These are phyloP conservation scores for Hypoxylon trugodes DNA, from an alignment of 495 filamentous ascomycete species.

Conservation along the genomic window DNA sequence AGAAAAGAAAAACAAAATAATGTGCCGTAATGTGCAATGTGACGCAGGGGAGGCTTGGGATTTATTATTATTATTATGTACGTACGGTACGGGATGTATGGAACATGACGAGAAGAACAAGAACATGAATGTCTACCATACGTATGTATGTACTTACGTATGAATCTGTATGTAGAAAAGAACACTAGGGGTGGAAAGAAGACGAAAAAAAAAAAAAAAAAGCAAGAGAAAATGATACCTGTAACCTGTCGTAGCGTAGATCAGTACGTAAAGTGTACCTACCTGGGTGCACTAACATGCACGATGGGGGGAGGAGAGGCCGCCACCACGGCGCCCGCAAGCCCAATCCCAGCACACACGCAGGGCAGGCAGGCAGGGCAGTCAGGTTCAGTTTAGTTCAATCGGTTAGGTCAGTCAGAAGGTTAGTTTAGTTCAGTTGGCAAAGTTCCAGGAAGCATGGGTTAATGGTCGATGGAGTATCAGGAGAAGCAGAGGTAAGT, in stretches of 20 bases:
- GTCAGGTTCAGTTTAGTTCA: no score
- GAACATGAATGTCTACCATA: constrained; percentile 1
- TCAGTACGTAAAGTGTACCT: no score
- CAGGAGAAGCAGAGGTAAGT: constrained; percentile 39
- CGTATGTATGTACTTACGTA: constrained; percentile 1
- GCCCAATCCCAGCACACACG: no score
- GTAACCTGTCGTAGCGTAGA: constrained; percentile 39
- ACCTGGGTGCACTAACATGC: no score
- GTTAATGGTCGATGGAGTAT: constrained; percentile 26
- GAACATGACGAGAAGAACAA: no score
- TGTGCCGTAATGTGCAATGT: constrained; percentile 42
- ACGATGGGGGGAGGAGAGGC: constrained; percentile 23
- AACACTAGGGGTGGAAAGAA: constrained; percentile 17
- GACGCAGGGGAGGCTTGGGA: constrained; percentile 44
- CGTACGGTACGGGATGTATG: constrained; percentile 20
- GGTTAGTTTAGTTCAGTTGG: no score
- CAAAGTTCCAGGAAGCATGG: no score
- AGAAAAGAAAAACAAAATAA: constrained; percentile 12
- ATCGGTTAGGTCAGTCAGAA: no score
- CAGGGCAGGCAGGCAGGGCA: no score
- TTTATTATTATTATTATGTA: constrained; percentile 30
- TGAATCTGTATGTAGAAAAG: no score
- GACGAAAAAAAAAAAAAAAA: constrained; percentile 4
- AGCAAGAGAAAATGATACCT: constrained; percentile 26
- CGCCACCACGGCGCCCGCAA: constrained; percentile 35